A percentile compares a stretch with the other conserved stretches of the same genome.
Conservation (phyloP, 306 rosid species). For the Senna tora region DNA sequence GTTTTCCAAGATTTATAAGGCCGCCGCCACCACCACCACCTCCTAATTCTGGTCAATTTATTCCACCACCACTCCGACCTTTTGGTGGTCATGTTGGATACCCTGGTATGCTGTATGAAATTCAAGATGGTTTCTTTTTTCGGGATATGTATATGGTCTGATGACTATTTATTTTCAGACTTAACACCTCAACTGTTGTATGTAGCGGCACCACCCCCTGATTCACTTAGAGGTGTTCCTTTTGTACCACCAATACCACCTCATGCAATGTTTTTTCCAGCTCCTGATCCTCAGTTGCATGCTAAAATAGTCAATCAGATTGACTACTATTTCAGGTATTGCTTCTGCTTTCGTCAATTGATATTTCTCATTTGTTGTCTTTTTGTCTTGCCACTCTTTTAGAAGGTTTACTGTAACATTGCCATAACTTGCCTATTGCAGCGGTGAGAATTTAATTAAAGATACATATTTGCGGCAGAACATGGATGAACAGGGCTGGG, state of each 20-base stretch:
- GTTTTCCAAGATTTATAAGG: constrained; percentile 50
- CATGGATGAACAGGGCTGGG: constrained; percentile 98
- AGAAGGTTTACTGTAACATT: constrained; percentile 26
- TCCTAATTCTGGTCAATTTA: constrained; percentile 44
- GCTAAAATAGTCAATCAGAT: constrained; percentile 75
- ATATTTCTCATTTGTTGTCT: constrained; percentile 22
- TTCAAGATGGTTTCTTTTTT: constrained; percentile 12
- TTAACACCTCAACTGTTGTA: constrained; percentile 59
- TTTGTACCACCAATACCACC: constrained; percentile 54
- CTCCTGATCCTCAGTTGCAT: constrained; percentile 60
- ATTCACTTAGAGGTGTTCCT: constrained; percentile 58
- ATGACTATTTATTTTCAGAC: constrained; percentile 52
- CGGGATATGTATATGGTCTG: constrained; percentile 30
- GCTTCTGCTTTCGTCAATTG: constrained; percentile 10
- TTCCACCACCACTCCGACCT: constrained; percentile 52
- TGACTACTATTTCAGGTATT: constrained; percentile 89
- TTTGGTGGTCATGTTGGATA: constrained; percentile 57
- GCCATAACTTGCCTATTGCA: constrained; percentile 55
- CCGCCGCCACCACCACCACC: constrained; percentile 61
- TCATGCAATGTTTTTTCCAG: constrained; percentile 45
- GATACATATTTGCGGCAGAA: constrained; percentile 72
- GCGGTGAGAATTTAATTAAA: constrained; percentile 69
- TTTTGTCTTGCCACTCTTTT: constrained; percentile 18
- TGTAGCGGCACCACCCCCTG: constrained; percentile 51
- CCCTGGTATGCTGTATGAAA: constrained; percentile 55